These are phyloP conservation scores for Antrodiella citrinella DNA, from an alignment of 768 basidiomycete genomes.

Conservation along the genomic window DNA sequence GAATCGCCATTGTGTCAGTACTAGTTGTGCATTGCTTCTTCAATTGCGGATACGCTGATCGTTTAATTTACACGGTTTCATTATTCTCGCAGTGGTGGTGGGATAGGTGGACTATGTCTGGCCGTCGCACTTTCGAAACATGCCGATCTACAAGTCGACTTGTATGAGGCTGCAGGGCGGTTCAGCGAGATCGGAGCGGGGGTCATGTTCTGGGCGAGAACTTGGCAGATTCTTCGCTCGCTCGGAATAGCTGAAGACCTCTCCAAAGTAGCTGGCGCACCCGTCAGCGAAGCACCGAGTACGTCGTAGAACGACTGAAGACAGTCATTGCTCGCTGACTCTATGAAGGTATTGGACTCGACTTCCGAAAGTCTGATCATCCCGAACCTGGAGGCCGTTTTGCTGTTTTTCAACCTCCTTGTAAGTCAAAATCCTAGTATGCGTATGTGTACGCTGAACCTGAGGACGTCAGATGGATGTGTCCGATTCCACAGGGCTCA, in stretches of 20 bases:
- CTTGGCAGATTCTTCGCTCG: conserved; percentile 20
- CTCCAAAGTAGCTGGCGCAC: conserved; percentile 17
- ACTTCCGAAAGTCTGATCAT: conserved; percentile 37
- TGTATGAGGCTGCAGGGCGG: conserved; percentile 29
- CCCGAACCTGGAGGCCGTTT: too few relatives aligned
- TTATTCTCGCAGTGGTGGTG: conserved; percentile 19
- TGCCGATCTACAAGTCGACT: conserved; percentile 18
- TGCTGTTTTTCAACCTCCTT: conserved; percentile 33
- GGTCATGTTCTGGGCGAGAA: conserved; percentile 23
- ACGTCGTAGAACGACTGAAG: neutral
- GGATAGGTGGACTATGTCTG: conserved; percentile 24
- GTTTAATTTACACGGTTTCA: too few relatives aligned
- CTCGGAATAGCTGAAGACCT: conserved; percentile 20
- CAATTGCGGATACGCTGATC: neutral
- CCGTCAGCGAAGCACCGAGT: conserved; percentile 15
- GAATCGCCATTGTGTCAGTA: conserved; percentile 31
- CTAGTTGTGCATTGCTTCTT: conserved; percentile 5
- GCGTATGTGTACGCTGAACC: neutral
- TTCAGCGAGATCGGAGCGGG: conserved; percentile 45
- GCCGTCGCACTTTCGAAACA: conserved; percentile 21
- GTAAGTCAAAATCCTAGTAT: conserved; percentile 15
- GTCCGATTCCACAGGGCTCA: conserved; percentile 42
- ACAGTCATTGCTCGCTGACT: neutral
- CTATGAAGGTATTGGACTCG: conserved; percentile 36
- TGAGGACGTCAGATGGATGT: conserved; percentile 14